Evolutionary conservation across 768 basidiomycete genomes (phyloP).

Genomic region (Xerocomus spinulosus): DNA sequence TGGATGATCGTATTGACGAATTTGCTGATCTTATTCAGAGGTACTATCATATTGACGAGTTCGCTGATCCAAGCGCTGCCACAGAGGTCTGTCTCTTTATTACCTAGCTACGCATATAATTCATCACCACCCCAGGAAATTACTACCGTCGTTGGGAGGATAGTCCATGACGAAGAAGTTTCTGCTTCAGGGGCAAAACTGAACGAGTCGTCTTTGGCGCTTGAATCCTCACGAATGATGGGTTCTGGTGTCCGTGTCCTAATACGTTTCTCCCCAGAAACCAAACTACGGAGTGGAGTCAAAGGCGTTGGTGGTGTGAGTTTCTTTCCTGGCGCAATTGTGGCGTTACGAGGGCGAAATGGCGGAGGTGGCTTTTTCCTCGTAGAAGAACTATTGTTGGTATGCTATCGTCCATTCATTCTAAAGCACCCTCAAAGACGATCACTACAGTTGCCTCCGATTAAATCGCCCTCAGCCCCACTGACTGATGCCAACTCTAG

Average conservation of each 20-base stretch:
- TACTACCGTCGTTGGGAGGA: slow-evolving; percentile 67
- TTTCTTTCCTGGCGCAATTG: slow-evolving; percentile 86
- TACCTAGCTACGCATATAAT: not conserved
- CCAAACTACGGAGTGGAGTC: slow-evolving; percentile 61
- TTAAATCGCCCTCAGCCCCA: slow-evolving; percentile 42
- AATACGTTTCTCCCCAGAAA: slow-evolving; percentile 61
- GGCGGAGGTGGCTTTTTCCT: slow-evolving; percentile 86
- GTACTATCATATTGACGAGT: slow-evolving; percentile 65
- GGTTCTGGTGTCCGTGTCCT: slow-evolving; percentile 62
- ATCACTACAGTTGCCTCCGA: slow-evolving; percentile 56
- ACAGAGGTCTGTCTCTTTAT: slow-evolving; percentile 43
- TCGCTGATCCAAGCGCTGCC: slow-evolving; percentile 68
- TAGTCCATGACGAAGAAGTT: slow-evolving; percentile 64
- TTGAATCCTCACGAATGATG: slow-evolving; percentile 82
- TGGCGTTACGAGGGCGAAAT: slow-evolving; percentile 83
- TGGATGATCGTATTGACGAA: slow-evolving; percentile 87
- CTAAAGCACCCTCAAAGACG: not conserved
- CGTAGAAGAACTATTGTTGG: slow-evolving; percentile 76
- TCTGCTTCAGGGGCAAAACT: slow-evolving; percentile 57
- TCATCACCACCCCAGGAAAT: slow-evolving; percentile 43
- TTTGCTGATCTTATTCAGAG: slow-evolving; percentile 68
- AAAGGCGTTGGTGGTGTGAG: slow-evolving; percentile 63
- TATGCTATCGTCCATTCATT: slow-evolving; percentile 35
- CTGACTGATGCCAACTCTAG: slow-evolving; percentile 34
- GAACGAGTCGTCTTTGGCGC: slow-evolving; percentile 63